Base-by-base conservation (phyloP, 2,329 filamentous ascomycete genomes). In the Scedosporium apiospermum region DNA sequence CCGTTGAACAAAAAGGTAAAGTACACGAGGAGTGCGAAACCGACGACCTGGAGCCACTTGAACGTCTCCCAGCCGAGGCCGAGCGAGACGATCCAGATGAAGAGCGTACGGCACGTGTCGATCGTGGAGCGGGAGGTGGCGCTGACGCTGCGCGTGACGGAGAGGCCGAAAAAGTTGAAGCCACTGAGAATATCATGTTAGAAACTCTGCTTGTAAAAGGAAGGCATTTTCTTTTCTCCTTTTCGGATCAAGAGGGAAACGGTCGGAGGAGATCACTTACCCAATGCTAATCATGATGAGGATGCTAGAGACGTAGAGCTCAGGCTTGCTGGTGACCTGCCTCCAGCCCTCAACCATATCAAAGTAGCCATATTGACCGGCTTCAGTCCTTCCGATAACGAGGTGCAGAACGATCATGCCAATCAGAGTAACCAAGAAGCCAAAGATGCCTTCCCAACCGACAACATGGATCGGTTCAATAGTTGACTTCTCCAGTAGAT, bases 111-210 rank as follows among this genome's bases (percentile, higher is more conserved):
- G 80, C 93, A 98, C 1, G 95, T 99, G 74, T 99, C 95, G 69
- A 99, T 98, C 38, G 93, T 98, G 38, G 91, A 96, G 65, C 95
- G 87, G 1, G 93, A 91, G 0, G 95, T 99, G 10, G 95, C 95
- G 66, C 90, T 96, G 67, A 99, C 91, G 34, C 78, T 87, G 64
- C 91, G 86, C 0, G 95, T 99, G 7, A 99, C 93, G 0, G 90
- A 95, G 9, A 99, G 84, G 6, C 95, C 95, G 75, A 99, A 99
- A 80, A 96, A 99, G 78, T 99, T 99, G 84, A 98, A 99, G 62
- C 93, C 93, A 66, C 91, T 96, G 38, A 1, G 51, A 34, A 67
- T 65, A 65, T 21, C 51, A 62, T 4, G 23, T 58, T 57, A 57
- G 34, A 4, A 38, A 38, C 34, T 38, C 34, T 14, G 3, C 9